Conservation (phyloP, 2,329 filamentous ascomycete genomes). For the Nothophaeocryptopus gaeumannii region DNA sequence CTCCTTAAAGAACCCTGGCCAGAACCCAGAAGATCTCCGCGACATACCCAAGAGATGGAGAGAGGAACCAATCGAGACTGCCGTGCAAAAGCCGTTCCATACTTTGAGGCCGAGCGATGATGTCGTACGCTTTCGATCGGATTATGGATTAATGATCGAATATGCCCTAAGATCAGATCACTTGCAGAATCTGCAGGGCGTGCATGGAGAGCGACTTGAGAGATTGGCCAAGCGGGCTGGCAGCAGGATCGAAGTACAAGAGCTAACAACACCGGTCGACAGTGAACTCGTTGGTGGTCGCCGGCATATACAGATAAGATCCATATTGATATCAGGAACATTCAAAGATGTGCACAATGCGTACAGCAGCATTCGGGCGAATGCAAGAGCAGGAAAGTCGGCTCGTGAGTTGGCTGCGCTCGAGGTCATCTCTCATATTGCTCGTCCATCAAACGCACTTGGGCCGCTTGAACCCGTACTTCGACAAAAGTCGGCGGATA, state of each 20-base stretch:
- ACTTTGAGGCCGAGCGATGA: conserved; percentile 15
- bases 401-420: too few species aligned
- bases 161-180: conserved; percentile 10
- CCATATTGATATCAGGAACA: conserved; percentile 21
- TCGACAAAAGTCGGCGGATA: neutral
- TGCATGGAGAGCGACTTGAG: conserved; percentile 7
- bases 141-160: conserved; percentile 20
- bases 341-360: conserved; percentile 10
- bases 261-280: conserved; percentile 1
- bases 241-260: conserved; percentile 17
- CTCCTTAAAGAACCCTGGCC: too few species aligned
- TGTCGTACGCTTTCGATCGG: conserved; percentile 22
- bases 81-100: conserved; percentile 17
- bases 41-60: neutral
- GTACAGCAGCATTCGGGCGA: too few species aligned
- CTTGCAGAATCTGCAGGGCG: conserved; percentile 1
- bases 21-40: too few species aligned
- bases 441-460: conserved; percentile 1
- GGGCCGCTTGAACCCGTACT: conserved; percentile 3
- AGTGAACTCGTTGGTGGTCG: neutral
- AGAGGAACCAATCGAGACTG: conserved; percentile 7
- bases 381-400: too few species aligned
- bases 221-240: conserved; percentile 3
- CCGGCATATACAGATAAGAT: neutral
- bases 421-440: neutral